Conservation (phyloP, 2,329 filamentous ascomycete genomes). For the Lasiodiplodia hormozganensis region DNA sequence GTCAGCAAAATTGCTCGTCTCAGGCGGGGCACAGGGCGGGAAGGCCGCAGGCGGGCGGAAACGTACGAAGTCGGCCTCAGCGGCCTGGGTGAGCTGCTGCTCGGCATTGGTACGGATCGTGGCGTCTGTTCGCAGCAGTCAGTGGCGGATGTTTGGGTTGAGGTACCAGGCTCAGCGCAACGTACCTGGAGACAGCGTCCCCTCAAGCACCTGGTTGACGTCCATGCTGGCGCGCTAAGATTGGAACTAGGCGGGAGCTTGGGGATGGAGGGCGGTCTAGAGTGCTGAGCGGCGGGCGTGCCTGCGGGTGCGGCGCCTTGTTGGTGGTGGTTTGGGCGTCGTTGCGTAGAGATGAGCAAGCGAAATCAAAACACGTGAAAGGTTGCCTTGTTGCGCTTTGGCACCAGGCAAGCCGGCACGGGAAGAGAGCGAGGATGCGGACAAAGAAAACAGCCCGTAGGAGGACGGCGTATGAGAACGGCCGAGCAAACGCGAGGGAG, state of each 20-base stretch:
- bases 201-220: constrained; percentile 96
- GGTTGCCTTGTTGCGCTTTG: constrained; percentile 31
- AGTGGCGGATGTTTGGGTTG: constrained; percentile 38
- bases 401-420: constrained; percentile 9
- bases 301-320: constrained; percentile 1
- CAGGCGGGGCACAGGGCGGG: constrained; percentile 32
- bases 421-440: constrained; percentile 22
- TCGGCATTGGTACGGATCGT: constrained; percentile 88
- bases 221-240: constrained; percentile 72
- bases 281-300: constrained; percentile 12
- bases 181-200: constrained; percentile 91
- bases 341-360: constrained; percentile 41
- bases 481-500: constrained; percentile 19
- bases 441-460: constrained; percentile 28
- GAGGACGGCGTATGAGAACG: constrained; percentile 13
- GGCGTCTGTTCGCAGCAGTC: constrained; percentile 71
- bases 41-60: constrained; percentile 42
- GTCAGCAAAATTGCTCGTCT: constrained; percentile 27
- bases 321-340: constrained; percentile 30
- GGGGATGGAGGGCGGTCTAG: background rate
- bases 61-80: constrained; percentile 93
- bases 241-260: constrained; percentile 9
- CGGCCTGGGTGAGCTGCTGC: constrained; percentile 90
- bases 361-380: constrained; percentile 44
- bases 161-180: constrained; percentile 8